Evolutionary conservation across 768 basidiomycete genomes (phyloP).

Genomic region (Suillus subalutaceus): DNA sequence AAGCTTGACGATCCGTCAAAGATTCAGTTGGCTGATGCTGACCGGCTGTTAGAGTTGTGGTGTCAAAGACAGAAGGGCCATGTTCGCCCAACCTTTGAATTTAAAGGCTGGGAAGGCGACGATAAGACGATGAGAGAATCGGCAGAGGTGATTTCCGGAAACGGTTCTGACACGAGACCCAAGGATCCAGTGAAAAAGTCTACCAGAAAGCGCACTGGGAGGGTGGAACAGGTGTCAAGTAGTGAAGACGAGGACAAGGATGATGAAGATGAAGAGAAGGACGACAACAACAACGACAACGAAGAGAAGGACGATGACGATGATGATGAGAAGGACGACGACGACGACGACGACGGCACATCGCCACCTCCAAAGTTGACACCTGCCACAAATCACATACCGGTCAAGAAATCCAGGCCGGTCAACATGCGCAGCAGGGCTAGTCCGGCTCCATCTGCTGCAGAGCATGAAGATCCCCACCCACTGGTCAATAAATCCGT

Average conservation of each 20-base stretch:
- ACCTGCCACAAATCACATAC: too few relatives aligned
- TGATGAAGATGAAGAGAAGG: too few relatives aligned
- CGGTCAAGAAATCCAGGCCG: too few relatives aligned
- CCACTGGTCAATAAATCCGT: too few relatives aligned
- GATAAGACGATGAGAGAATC: not conserved
- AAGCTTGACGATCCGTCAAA: not conserved
- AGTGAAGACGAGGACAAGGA: not conserved
- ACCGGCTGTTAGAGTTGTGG: not conserved
- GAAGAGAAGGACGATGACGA: too few relatives aligned
- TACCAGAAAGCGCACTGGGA: not conserved
- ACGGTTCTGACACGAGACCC: not conserved
- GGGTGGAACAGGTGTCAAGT: not conserved
- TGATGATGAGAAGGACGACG: too few relatives aligned
- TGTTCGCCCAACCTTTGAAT: not conserved
- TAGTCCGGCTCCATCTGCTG: too few relatives aligned
- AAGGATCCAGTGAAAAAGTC: not conserved
- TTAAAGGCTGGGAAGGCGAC: not conserved
- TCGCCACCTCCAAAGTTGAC: too few relatives aligned
- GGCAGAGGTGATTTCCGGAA: not conserved
- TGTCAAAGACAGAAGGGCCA: not conserved
- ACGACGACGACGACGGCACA: too few relatives aligned
- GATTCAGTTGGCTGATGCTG: not conserved
- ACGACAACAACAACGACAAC: too few relatives aligned
- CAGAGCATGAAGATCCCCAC: too few relatives aligned
- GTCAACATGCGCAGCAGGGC: too few relatives aligned